Evolutionary conservation across 352 stramenopile genomes (phyloP), one percentile per base, ranked within the genome.

Genomic region (Phytophthora pisi): DNA sequence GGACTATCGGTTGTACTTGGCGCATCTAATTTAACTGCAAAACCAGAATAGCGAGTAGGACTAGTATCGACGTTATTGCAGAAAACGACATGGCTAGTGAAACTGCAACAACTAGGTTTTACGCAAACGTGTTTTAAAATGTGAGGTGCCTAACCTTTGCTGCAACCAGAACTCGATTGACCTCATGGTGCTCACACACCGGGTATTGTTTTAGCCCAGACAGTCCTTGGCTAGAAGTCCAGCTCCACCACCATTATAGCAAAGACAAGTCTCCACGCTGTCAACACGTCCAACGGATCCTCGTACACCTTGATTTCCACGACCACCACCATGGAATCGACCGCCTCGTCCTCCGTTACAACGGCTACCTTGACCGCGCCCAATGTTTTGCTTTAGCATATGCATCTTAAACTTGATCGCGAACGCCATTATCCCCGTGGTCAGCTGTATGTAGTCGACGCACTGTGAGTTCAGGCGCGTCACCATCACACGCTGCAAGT

Each of bases 381-480:
- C 1, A n/a, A 11, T 45, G 4, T 57, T n/a, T 18, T 49, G 0
- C 18, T 57, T 57, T 0, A 5, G 4, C 51, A 57, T 57, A 9
- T 34, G 46, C 51, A 18, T 34, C 34, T 58, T 34, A 20, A 15
- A 58, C 20, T 34, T 34, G 4, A 50, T 49, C 5, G 51, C 51
- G 38, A 58, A 58, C 18, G 36, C 51, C 20, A 50, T 18, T 10
- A 58, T 15, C 20, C 46, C 51, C 23, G 51, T 58, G 0, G 51
- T 31, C 11, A 49, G 51, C 34, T 50, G 51, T 23, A 58, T 10
- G 23, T 57, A 28, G 18, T 59, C 52, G 13, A 38, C 10, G 11
- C 53, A 16, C 40, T 40, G 53, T 10, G 26, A 51, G 42, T 52
- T 51, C 15, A 60, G 24, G 5, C 40, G 26, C 3, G 53, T 60